Conservation (phyloP, 139 green algal genomes). For the Yamagishiella unicocca region DNA sequence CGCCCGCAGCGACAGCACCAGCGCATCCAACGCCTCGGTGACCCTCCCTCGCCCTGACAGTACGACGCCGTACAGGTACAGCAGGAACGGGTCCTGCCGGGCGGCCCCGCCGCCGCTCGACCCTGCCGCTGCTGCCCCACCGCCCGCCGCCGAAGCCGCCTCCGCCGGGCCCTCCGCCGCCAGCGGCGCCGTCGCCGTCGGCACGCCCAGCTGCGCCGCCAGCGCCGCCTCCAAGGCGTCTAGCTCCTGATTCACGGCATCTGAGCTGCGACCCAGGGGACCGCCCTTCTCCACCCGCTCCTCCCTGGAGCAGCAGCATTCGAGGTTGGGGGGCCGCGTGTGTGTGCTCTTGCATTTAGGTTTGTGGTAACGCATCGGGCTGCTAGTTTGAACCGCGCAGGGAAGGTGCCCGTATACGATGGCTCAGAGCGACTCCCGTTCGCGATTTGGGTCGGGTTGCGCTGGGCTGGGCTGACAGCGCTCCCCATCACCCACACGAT, state of each 20-base stretch:
- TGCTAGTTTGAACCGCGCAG: too few species aligned
- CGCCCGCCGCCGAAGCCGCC: neutral
- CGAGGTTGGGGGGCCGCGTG: too few species aligned
- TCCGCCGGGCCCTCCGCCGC: neutral
- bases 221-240: conserved; percentile 67
- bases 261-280: conserved; percentile 53
- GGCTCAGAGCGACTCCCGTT: too few species aligned
- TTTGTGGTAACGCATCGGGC: too few species aligned
- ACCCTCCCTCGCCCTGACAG: conserved; percentile 70
- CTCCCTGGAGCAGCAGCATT: conserved; percentile 76
- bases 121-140: neutral
- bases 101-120: neutral
- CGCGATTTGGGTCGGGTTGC: too few species aligned
- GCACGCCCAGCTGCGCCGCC: conserved; percentile 12
- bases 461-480: too few species aligned
- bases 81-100: conserved; percentile 70
- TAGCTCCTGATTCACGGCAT: conserved; percentile 74
- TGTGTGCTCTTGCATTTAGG: too few species aligned
- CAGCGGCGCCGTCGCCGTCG: conserved; percentile 46
- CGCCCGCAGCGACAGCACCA: conserved; percentile 64
- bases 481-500: too few species aligned
- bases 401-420: too few species aligned
- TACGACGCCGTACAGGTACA: conserved; percentile 87
- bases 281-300: conserved; percentile 75
- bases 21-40: conserved; percentile 54